phyloP scores from a whole-genome alignment of 2,329 filamentous ascomycete genomes.

The Sarocladium strictum region DNA sequence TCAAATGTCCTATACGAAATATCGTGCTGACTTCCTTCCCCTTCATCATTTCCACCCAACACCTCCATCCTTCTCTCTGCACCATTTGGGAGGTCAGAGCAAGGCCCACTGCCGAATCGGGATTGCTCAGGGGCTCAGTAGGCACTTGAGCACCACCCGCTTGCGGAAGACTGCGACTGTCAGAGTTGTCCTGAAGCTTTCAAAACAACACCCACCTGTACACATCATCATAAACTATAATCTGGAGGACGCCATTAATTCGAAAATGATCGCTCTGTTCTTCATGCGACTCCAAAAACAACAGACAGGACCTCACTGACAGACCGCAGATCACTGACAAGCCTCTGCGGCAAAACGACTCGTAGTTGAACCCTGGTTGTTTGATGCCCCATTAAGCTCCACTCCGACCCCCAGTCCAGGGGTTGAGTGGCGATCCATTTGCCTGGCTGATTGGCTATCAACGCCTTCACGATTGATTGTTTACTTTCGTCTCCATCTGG shows the following conservation, averaged over 20 bases:
- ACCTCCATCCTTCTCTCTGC: background rate
- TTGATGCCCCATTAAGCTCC: conserved; percentile 6
- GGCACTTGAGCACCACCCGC: background rate
- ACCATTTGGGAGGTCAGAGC: conserved; percentile 1
- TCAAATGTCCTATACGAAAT: too few species aligned
- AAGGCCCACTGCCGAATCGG: conserved; percentile 6
- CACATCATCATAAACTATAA: too few species aligned
- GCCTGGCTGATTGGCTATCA: conserved; percentile 2
- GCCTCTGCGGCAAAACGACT: background rate
- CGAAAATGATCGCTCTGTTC: background rate
- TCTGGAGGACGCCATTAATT: too few species aligned
- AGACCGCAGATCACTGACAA: background rate
- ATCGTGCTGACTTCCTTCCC: too few species aligned
- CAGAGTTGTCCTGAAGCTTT: background rate
- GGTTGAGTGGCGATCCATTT: conserved; percentile 8
- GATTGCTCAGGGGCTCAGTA: conserved; percentile 7
- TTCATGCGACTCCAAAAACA: background rate
- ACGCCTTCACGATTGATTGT: background rate
- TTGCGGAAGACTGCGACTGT: background rate
- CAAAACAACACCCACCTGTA: background rate
- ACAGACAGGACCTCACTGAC: background rate
- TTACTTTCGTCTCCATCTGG: conserved; percentile 2
- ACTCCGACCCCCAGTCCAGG: background rate
- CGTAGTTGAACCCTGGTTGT: conserved; percentile 7
- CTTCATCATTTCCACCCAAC: background rate